Percentiles rank a stretch among this genome's conserved stretches.
Evolutionary conservation across 208 protist genomes (phyloP).

Genomic region (Polymyxa betae): DNA sequence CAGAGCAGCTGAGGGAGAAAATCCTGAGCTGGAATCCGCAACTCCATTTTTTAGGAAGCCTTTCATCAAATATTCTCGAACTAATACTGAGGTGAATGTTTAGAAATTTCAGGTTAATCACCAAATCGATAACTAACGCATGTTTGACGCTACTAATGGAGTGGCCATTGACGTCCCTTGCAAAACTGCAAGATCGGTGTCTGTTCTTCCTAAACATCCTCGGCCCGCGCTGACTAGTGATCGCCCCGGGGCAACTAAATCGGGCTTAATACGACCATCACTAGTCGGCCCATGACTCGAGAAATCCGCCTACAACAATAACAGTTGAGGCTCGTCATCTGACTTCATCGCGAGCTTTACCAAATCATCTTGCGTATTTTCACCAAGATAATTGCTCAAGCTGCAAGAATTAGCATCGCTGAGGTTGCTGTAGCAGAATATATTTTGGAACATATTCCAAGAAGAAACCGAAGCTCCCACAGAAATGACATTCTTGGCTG

Average conservation of each 20-base stretch:
- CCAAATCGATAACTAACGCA: not conserved
- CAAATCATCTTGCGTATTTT: conserved; percentile 40
- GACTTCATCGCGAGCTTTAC: not conserved
- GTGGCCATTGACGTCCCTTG: conserved; percentile 87
- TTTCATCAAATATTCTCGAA: conserved; percentile 82
- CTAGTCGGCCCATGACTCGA: conserved; percentile 51
- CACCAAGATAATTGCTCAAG: not conserved
- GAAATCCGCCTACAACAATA: conserved; percentile 27
- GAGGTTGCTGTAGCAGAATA: not conserved
- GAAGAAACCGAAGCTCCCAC: conserved; percentile 52
- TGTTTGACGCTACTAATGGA: conserved; percentile 74
- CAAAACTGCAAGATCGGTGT: not conserved
- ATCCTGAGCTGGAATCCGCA: not conserved
- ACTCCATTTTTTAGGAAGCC: conserved; percentile 60
- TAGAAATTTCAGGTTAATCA: not conserved
- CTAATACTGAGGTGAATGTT: conserved; percentile 73
- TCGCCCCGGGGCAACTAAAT: conserved; percentile 19
- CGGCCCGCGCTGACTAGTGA: conserved; percentile 72
- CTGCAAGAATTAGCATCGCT: no score
- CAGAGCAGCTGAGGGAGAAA: conserved; percentile 19
- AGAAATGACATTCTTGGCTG: conserved; percentile 45
- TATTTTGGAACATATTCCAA: not conserved
- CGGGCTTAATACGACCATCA: conserved; percentile 59
- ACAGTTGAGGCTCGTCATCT: not conserved
- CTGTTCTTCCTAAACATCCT: not conserved